These are phyloP conservation scores for Zymoseptoria ardabiliae DNA, from an alignment of 2,329 filamentous ascomycete species.

Conservation along the genomic window DNA sequence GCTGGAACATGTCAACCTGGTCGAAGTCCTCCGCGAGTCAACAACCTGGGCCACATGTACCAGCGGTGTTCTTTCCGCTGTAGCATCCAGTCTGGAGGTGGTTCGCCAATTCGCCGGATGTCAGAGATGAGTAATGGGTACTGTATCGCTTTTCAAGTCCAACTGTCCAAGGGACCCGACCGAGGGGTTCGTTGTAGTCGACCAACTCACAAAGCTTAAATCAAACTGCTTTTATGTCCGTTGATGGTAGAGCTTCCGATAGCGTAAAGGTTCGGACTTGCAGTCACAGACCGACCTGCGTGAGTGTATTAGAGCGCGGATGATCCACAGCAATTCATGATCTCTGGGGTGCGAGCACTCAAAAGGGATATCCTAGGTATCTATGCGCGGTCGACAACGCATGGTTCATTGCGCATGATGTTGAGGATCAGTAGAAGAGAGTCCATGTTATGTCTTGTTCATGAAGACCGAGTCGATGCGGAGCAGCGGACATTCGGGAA, in stretches of 20 bases:
- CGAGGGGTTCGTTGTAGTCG: neutral
- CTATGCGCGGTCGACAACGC: neutral
- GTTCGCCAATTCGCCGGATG: neutral
- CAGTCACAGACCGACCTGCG: neutral
- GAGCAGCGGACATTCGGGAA: neutral
- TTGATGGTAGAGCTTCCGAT: neutral
- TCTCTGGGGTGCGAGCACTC: neutral
- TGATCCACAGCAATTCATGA: neutral
- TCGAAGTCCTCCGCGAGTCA: neutral
- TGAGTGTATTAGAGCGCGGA: neutral
- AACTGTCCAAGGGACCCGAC: neutral
- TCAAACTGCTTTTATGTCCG: neutral
- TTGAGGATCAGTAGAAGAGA: no score
- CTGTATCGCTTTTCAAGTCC: neutral
- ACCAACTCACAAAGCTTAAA: neutral
- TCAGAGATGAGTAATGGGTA: neutral
- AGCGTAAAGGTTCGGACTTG: neutral
- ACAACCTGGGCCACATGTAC: neutral
- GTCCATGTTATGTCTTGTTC: no score
- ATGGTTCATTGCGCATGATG: no score
- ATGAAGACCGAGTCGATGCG: no score
- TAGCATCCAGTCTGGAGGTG: no score
- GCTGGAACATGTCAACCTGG: neutral
- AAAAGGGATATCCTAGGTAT: neutral
- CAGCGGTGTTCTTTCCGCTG: neutral